Evolutionary conservation across 805 yeast species (phyloP).

Genomic region (Pichia kluyveri): DNA sequence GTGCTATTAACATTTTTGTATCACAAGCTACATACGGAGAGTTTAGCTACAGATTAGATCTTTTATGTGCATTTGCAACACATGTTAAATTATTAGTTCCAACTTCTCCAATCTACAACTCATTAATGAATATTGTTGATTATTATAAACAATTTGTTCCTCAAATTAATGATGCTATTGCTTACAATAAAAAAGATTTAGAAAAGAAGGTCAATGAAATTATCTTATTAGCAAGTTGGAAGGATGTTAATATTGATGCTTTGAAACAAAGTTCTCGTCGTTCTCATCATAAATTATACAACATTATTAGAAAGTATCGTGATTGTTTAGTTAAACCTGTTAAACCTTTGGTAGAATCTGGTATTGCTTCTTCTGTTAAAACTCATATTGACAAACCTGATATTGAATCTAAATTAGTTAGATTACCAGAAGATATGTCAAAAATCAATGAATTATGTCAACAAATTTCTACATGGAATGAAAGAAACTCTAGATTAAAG

Average conservation of each 20-base stretch:
- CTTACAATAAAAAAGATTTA: slow-evolving; percentile 39
- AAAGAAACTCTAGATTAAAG: slow-evolving; percentile 49
- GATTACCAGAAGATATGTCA: slow-evolving; percentile 3
- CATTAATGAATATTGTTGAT: slow-evolving; percentile 47
- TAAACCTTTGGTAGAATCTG: slow-evolving; percentile 48
- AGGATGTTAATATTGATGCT: slow-evolving; percentile 90
- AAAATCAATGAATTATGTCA: slow-evolving; percentile 19
- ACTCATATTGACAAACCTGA: not conserved
- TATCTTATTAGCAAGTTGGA: slow-evolving; percentile 90
- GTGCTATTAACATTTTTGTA: slow-evolving; percentile 66
- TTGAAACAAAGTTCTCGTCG: slow-evolving; percentile 87
- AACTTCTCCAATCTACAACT: slow-evolving; percentile 22
- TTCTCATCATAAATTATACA: slow-evolving; percentile 79
- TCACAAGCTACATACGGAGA: slow-evolving; percentile 76
- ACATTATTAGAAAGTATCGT: slow-evolving; percentile 75
- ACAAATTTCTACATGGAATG: slow-evolving; percentile 37
- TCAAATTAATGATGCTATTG: slow-evolving; percentile 37
- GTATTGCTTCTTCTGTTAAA: slow-evolving; percentile 27
- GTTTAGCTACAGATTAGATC: slow-evolving; percentile 44
- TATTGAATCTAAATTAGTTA: not conserved
- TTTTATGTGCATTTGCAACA: slow-evolving; percentile 54
- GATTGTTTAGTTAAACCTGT: slow-evolving; percentile 45
- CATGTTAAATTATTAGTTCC: slow-evolving; percentile 36
- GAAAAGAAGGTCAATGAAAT: slow-evolving; percentile 80
- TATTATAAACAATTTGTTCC: slow-evolving; percentile 63